These are phyloP conservation scores for Gymnopilus junonius DNA, from an alignment of 768 basidiomycete species.

Conservation along the genomic window DNA sequence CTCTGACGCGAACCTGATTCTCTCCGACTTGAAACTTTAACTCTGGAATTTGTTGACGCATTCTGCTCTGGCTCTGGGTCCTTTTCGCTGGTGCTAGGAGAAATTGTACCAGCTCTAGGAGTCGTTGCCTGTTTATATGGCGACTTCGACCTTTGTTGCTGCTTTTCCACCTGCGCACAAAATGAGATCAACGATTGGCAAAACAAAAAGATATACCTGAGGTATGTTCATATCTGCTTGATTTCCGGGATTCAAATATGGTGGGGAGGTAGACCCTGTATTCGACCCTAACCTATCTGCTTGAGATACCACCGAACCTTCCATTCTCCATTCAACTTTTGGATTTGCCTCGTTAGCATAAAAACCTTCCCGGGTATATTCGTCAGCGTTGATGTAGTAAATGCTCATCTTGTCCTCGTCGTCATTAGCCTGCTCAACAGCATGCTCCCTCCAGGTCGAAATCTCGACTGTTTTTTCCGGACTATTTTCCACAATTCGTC, in stretches of 20 bases:
- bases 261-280: neutral
- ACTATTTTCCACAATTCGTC: conserved; percentile 49
- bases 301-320: neutral
- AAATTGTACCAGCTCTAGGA: conserved; percentile 21
- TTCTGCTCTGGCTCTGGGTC: conserved; percentile 2
- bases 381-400: conserved; percentile 45
- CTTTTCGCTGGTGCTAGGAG: conserved; percentile 27
- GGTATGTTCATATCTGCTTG: neutral
- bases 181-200: neutral
- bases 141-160: neutral
- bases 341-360: conserved; percentile 18
- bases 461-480: conserved; percentile 58
- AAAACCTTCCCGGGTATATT: conserved; percentile 33
- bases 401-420: conserved; percentile 46
- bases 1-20: conserved; percentile 8
- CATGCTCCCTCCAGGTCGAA: conserved; percentile 59
- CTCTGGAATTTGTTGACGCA: conserved; percentile 12
- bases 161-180: neutral
- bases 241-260: neutral
- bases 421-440: conserved; percentile 38
- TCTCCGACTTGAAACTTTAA: conserved; percentile 12
- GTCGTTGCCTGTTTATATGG: neutral
- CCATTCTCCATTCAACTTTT: conserved; percentile 12
- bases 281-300: neutral
- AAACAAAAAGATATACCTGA: neutral